Evolutionary conservation across 2,329 filamentous ascomycete species (phyloP).

Genomic region (Hypomyces perniciosus): DNA sequence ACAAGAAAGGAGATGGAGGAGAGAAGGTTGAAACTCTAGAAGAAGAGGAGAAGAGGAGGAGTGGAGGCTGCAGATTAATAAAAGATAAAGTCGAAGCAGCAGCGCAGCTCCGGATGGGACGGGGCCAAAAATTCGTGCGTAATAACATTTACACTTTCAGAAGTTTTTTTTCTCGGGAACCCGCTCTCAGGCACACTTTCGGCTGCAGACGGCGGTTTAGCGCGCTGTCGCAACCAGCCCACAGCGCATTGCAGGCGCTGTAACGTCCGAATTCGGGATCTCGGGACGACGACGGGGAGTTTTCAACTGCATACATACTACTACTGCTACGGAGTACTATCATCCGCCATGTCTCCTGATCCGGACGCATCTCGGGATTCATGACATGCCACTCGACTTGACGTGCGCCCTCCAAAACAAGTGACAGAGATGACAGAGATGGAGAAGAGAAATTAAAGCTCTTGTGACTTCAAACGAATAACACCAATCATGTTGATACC

Average conservation of each 20-base stretch:
- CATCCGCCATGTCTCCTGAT: constrained; percentile 10
- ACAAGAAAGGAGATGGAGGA: neutral
- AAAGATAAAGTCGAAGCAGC: neutral
- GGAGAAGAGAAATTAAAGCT: too few relatives aligned
- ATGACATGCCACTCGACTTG: too few relatives aligned
- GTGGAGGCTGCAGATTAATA: neutral
- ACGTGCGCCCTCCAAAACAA: too few relatives aligned
- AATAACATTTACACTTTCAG: neutral
- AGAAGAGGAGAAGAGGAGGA: neutral
- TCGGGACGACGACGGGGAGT: neutral
- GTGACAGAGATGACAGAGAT: too few relatives aligned
- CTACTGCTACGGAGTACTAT: neutral
- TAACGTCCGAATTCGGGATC: constrained; percentile 9
- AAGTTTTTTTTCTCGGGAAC: constrained; percentile 3
- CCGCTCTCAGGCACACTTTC: constrained; percentile 1
- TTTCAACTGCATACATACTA: constrained; percentile 3
- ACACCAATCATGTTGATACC: too few relatives aligned
- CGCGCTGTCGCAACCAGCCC: neutral
- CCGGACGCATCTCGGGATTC: neutral
- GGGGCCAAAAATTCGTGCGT: constrained; percentile 3
- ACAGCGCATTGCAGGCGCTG: neutral
- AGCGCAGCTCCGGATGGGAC: neutral
- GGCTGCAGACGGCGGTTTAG: neutral
- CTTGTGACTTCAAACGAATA: too few relatives aligned
- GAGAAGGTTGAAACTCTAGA: neutral